Percentiles rank a stretch among this genome's conserved stretches.
Evolutionary conservation across 202 grass and related monocot genomes (phyloP).

Genomic region (Musa balbisiana): DNA sequence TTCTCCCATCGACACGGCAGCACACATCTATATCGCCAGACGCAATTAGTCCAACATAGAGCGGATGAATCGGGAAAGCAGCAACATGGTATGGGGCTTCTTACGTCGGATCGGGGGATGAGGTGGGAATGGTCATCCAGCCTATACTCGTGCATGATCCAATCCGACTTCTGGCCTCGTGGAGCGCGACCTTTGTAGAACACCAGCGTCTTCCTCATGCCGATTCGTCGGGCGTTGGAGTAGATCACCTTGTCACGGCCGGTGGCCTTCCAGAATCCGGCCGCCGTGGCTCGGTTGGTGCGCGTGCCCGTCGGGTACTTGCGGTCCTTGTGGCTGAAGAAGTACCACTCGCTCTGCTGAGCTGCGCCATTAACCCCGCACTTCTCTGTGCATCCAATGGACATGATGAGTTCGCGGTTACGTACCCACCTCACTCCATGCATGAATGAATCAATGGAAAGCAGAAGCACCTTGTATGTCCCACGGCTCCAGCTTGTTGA

Average conservation of each 20-base stretch:
- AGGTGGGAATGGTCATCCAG: conserved; percentile 40
- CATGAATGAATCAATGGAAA: too few relatives aligned
- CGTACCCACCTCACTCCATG: neutral
- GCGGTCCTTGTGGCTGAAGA: conserved; percentile 95
- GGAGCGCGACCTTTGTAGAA: conserved; percentile 85
- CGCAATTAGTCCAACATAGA: too few relatives aligned
- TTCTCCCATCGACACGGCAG: conserved; percentile 23
- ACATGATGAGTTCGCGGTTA: too few relatives aligned
- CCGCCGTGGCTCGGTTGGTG: conserved; percentile 69
- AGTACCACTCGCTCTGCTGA: conserved; percentile 83
- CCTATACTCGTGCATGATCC: conserved; percentile 97
- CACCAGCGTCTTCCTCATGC: conserved; percentile 92
- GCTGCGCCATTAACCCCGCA: conserved; percentile 52
- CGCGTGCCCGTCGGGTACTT: conserved; percentile 85
- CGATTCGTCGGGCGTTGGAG: conserved; percentile 38
- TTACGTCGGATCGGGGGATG: conserved; percentile 35
- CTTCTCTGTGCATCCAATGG: conserved; percentile 26
- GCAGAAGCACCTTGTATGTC: conserved; percentile 63
- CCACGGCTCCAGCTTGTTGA: conserved; percentile 97
- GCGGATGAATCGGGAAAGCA: too few relatives aligned
- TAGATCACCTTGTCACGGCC: conserved; percentile 78
- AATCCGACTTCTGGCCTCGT: conserved; percentile 76
- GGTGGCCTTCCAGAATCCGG: conserved; percentile 86
- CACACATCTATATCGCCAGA: neutral
- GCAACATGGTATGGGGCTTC: neutral